phyloP scores from a whole-genome alignment of 108 stramenopile genomes.

The Skeletonema costatum region DNA sequence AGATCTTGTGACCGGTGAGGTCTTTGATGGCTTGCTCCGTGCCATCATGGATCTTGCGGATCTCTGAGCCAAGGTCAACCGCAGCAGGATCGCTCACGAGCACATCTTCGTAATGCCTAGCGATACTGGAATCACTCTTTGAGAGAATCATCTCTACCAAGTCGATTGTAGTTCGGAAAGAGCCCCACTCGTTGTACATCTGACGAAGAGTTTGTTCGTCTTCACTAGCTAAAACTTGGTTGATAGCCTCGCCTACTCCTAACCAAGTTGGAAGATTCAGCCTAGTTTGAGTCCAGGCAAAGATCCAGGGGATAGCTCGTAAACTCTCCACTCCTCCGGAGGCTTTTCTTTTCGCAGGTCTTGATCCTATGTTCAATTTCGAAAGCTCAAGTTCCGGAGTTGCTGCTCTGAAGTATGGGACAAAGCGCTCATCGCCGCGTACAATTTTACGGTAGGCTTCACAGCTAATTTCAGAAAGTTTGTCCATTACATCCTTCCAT shows the following conservation, averaged over 20 bases:
- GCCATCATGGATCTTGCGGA: conserved; percentile 69
- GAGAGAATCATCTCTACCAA: conserved; percentile 95
- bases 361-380: conserved; percentile 94
- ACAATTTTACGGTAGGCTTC: conserved; percentile 91
- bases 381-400: conserved; percentile 96
- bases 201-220: conserved; percentile 61
- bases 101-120: conserved; percentile 88
- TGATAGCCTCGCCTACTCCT: conserved; percentile 92
- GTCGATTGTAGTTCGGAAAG: conserved; percentile 92
- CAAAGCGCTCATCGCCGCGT: conserved; percentile 87
- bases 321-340: conserved; percentile 96
- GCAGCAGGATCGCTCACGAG: conserved; percentile 82
- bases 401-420: conserved; percentile 96
- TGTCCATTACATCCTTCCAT: conserved; percentile 88
- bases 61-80: conserved; percentile 69
- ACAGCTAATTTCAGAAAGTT: conserved; percentile 84
- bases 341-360: conserved; percentile 95
- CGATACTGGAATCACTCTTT: conserved; percentile 91
- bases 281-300: conserved; percentile 98
- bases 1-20: conserved; percentile 71
- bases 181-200: conserved; percentile 94
- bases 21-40: conserved; percentile 81
- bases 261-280: conserved; percentile 95
- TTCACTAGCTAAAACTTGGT: conserved; percentile 52
- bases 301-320: conserved; percentile 90